These are phyloP conservation scores for Tremella fuciformis DNA, from an alignment of 768 basidiomycete species.

Conservation along the genomic window DNA sequence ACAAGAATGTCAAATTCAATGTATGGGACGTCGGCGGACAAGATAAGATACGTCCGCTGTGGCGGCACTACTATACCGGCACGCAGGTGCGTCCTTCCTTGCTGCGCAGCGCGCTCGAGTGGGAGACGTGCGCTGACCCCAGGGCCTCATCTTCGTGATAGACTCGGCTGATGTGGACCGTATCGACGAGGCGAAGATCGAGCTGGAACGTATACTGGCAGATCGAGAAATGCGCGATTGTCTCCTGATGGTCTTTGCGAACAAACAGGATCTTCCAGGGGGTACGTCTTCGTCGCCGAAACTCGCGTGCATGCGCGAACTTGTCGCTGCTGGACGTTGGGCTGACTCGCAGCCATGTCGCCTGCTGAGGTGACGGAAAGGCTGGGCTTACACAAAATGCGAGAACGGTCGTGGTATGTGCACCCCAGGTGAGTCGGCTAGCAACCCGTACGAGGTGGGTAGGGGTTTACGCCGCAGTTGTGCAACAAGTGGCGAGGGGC, in stretches of 20 bases:
- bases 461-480: slow-evolving; percentile 59
- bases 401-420: slow-evolving; percentile 97
- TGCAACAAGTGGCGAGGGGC: slow-evolving; percentile 91
- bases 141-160: slow-evolving; percentile 93
- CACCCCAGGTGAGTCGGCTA: slow-evolving; percentile 75
- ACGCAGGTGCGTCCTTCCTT: slow-evolving; percentile 61
- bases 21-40: slow-evolving; percentile 90
- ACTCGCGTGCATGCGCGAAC: too few species aligned
- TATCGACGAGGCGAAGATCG: slow-evolving; percentile 93
- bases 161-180: slow-evolving; percentile 94
- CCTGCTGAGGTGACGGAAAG: slow-evolving; percentile 98
- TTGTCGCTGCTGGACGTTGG: too few species aligned
- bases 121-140: slow-evolving; percentile 5
- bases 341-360: slow-evolving; percentile 73
- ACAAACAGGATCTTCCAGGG: slow-evolving; percentile 97
- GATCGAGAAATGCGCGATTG: slow-evolving; percentile 99
- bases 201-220: slow-evolving; percentile 90
- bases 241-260: slow-evolving; percentile 93
- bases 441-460: background rate
- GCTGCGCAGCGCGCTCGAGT: background rate
- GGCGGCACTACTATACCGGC: slow-evolving; percentile 99
- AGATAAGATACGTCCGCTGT: slow-evolving; percentile 96
- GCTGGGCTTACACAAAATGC: slow-evolving; percentile 89
- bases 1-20: slow-evolving; percentile 76
- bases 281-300: slow-evolving; percentile 60